Base-by-base conservation (phyloP, 768 basidiomycete genomes). In the Asterophora lycoperdoides region DNA sequence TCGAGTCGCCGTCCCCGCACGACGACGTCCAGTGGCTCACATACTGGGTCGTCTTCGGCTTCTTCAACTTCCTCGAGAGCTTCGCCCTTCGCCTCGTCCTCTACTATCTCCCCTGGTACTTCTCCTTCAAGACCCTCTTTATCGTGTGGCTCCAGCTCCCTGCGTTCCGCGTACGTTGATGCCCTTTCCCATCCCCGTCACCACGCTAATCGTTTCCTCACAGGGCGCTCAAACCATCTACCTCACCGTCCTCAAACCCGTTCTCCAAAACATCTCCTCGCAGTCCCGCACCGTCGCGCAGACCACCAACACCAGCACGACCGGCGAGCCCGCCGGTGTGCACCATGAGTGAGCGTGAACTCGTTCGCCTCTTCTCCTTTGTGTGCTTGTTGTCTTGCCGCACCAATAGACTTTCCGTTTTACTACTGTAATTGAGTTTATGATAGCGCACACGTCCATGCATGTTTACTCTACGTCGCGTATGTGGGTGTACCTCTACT, bases 1-100 rank as follows among this genome's bases (percentile, higher is more conserved):
- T 99, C 63, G 95, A 98, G 69, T 69, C 78, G 4, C 89, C 91
- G n/a, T 76, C 79, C 2, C 75, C 83, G 51, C 77, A 84, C 57
- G 92, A 95, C 57, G 89, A 95, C 69, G 76, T 87, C 60, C 93
- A 96, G 71, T 97, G 93, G 93, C 78, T 97, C 62, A 95, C 94
- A 2, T 98, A 98, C 77, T 98, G 95, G 95, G 78, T 90, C 63
- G 79, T 95, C 46, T 94, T 96, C 59, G 93, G 92, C 46, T 87
- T 84, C 68, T 85, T 96, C 80, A 95, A 87, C 75, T 90, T 96
- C 70, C 60, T 89, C 52, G 95, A 97, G 73, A 85, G 81, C 61
- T 78, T 95, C 58, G 90, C 89, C 44, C 75, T 90, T 55, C 81
- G 87, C 44, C 51, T 88, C 52, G 79, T 96, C 52, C 83, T 97